Evolutionary conservation across 805 yeast species (phyloP), one percentile per base, ranked within the genome.

Genomic region (Pichia nakasei): DNA sequence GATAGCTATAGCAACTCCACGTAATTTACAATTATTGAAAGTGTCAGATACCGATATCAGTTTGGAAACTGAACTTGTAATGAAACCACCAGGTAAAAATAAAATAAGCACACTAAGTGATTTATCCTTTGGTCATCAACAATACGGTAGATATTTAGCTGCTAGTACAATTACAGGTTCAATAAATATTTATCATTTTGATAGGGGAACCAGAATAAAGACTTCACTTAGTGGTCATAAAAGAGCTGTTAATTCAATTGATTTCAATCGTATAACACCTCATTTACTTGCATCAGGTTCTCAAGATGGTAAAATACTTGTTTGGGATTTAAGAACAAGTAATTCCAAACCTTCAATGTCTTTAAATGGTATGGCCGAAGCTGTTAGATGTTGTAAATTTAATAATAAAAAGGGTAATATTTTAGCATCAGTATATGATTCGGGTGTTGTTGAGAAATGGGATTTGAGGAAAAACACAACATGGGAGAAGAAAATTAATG

Each of bases 391-490:
- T 33, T 75, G 76, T 48, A 76, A 73, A 65, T 64, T 72, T 60
- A 68, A 76, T 45, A 72, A 73, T 8, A 75, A 72, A 52, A 70
- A 76, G 22, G 63, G 74, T 4, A 68, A 74, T 48, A 70, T 73
- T 35, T 69, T 91, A 41, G 82, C 88, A 2, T 79, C 89, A 1
- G 87, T 85, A 8, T 91, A 85, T 61, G 97, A 93, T 59, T 78
- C 86, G 2, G 98, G 98, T 15, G 76, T 85, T 3, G 70, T 91
- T n/a, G 78, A 84, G 52, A 78, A 82, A 52, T 89, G 85, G 78
- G 98, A 93, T 63, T 54, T 85, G n/a, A 71, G 97, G 45, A 73
- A 74, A 32, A 80, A 91, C 5, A 53, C 61, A 12, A 67, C 66
- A 40, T 68, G 68, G 40, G 97, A 91, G 53, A 68, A 80, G 41